phyloP scores from a whole-genome alignment of 106 monocot genomes.

The Phalaenopsis aphrodite region DNA sequence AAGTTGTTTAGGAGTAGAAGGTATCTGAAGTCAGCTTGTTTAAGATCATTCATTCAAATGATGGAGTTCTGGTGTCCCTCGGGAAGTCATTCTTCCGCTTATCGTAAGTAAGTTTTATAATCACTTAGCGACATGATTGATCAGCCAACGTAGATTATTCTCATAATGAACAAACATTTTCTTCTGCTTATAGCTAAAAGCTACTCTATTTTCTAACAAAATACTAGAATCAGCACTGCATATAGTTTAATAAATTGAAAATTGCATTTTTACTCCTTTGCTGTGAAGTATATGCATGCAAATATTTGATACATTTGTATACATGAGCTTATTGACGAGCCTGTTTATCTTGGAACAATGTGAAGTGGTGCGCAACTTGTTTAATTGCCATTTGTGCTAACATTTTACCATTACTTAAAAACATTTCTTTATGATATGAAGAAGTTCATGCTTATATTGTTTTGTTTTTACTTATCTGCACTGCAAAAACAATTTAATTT shows the following conservation, averaged over 20 bases:
- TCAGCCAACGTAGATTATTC: neutral
- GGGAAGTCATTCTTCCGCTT: neutral
- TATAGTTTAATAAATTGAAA: neutral
- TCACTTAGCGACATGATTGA: neutral
- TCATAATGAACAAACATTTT: neutral
- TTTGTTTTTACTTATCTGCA: neutral
- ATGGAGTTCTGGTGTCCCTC: neutral
- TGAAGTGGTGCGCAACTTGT: neutral
- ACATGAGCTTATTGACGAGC: neutral
- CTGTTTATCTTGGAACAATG: neutral
- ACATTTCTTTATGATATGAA: neutral
- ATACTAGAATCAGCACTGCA: neutral
- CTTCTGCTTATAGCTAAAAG: neutral
- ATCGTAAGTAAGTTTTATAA: neutral
- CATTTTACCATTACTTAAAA: neutral
- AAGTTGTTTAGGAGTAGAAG: constrained; percentile 4
- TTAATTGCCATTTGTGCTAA: neutral
- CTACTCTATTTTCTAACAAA: neutral
- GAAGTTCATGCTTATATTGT: neutral
- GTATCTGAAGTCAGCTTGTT: neutral
- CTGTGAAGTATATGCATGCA: neutral
- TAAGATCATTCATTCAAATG: constrained; percentile 3
- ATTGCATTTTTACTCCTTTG: neutral
- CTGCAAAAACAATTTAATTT: neutral
- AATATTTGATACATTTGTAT: neutral